Evolutionary conservation across 129 eudicot species (phyloP).

Genomic region (Saposhnikovia divaricata): DNA sequence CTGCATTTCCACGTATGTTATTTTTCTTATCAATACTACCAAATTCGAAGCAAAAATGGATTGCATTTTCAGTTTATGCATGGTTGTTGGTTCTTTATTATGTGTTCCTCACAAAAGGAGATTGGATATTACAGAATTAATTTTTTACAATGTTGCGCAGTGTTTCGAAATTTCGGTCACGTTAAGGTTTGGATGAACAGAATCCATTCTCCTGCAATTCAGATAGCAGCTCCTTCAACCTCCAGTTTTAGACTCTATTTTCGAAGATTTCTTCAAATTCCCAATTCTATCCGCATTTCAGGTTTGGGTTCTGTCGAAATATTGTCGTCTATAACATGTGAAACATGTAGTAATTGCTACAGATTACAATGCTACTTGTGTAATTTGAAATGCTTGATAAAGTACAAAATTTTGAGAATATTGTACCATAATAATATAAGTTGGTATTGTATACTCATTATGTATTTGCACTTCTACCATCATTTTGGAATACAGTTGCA

Average conservation of each 20-base stretch:
- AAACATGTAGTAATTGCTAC: neutral
- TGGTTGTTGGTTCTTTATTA: neutral
- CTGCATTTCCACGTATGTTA: slow-evolving; percentile 12
- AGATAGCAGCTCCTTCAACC: slow-evolving; percentile 17
- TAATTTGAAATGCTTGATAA: too few relatives aligned
- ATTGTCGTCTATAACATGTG: neutral
- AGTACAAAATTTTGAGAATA: too few relatives aligned
- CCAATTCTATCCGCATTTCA: slow-evolving; percentile 17
- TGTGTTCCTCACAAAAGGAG: neutral
- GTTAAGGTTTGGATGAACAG: slow-evolving; percentile 23
- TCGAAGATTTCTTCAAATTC: slow-evolving; percentile 18
- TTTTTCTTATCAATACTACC: neutral
- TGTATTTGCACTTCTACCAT: too few relatives aligned
- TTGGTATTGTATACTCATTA: too few relatives aligned
- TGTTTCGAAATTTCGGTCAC: slow-evolving; percentile 19
- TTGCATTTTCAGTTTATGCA: neutral
- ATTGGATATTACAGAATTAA: neutral
- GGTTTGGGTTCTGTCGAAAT: slow-evolving; percentile 18
- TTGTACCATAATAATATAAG: too few relatives aligned
- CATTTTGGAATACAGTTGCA: too few relatives aligned
- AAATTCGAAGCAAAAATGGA: neutral
- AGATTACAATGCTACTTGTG: neutral
- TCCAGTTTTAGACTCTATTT: slow-evolving; percentile 19
- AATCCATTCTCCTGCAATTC: slow-evolving; percentile 23
- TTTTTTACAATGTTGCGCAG: neutral